phyloP scores from a whole-genome alignment of 257 asterid species.

The Phtheirospermum japonicum region DNA sequence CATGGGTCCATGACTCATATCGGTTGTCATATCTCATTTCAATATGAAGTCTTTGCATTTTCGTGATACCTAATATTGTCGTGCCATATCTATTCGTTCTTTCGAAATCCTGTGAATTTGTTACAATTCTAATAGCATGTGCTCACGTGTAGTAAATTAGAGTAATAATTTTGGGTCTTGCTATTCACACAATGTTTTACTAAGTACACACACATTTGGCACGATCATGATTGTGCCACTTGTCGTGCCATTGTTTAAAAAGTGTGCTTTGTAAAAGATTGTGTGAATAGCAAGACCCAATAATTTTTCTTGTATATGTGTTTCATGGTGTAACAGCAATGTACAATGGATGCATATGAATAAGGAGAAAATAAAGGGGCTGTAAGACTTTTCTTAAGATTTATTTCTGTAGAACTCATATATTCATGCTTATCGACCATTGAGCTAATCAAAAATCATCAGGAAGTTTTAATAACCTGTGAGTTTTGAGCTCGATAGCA shows the following conservation, averaged over 20 bases:
- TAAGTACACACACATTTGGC: no score
- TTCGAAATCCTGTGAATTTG: no score
- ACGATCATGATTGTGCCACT: no score
- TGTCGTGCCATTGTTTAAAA: no score
- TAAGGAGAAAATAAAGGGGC: not conserved
- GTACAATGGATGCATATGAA: constrained; percentile 4
- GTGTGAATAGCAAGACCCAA: not conserved
- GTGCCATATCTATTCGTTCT: no score
- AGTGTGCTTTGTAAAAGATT: no score
- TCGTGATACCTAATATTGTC: not conserved
- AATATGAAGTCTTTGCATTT: not conserved
- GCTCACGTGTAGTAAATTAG: no score
- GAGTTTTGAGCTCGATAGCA: constrained; percentile 6
- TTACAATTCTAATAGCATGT: no score
- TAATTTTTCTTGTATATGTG: not conserved
- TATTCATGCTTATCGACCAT: not conserved
- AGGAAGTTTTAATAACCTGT: constrained; percentile 12
- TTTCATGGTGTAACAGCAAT: constrained; percentile 2
- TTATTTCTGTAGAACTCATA: not conserved
- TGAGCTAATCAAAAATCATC: not conserved
- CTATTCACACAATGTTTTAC: no score
- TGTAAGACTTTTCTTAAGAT: constrained; percentile 3
- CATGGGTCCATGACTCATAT: not conserved
- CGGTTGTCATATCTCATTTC: not conserved
- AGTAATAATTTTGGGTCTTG: no score